Evolutionary conservation across 257 asterid genomes (phyloP).

Genomic region (Salvia rosmarinus): DNA sequence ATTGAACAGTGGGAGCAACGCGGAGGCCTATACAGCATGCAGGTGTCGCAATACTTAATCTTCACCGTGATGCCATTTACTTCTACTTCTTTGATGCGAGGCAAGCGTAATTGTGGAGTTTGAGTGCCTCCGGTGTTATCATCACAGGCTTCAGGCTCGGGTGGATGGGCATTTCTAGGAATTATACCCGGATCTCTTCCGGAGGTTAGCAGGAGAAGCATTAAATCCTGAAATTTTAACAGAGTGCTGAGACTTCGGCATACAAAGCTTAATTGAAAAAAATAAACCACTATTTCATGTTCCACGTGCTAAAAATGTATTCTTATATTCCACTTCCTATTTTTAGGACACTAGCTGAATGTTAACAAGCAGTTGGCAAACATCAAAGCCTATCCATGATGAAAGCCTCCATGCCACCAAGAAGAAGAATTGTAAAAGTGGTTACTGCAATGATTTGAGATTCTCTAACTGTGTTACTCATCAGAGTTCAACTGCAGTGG

Average conservation of each 20-base stretch:
- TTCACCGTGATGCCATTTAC: slow-evolving; percentile 82
- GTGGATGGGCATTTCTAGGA: no score
- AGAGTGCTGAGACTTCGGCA: not conserved
- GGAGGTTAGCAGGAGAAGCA: slow-evolving; percentile 83
- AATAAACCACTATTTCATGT: not conserved
- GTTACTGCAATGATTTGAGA: not conserved
- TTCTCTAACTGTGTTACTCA: not conserved
- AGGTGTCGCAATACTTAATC: slow-evolving; percentile 91
- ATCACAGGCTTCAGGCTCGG: slow-evolving; percentile 57
- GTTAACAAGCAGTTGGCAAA: not conserved
- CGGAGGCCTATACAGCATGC: slow-evolving; percentile 98
- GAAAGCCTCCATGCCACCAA: not conserved
- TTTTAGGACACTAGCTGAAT: not conserved
- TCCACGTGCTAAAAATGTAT: not conserved
- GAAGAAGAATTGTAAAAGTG: not conserved
- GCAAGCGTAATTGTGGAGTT: slow-evolving; percentile 86
- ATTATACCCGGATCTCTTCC: no score
- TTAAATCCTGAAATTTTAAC: slow-evolving; percentile 62
- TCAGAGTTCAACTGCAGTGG: not conserved
- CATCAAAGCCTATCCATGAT: not conserved
- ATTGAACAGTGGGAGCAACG: slow-evolving; percentile 70
- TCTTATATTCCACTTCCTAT: not conserved
- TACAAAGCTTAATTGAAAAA: not conserved
- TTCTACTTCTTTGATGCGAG: slow-evolving; percentile 86
- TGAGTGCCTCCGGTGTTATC: slow-evolving; percentile 70